Conservation (phyloP, 805 yeast genomes). For the Barnettozyma botsteinii region DNA sequence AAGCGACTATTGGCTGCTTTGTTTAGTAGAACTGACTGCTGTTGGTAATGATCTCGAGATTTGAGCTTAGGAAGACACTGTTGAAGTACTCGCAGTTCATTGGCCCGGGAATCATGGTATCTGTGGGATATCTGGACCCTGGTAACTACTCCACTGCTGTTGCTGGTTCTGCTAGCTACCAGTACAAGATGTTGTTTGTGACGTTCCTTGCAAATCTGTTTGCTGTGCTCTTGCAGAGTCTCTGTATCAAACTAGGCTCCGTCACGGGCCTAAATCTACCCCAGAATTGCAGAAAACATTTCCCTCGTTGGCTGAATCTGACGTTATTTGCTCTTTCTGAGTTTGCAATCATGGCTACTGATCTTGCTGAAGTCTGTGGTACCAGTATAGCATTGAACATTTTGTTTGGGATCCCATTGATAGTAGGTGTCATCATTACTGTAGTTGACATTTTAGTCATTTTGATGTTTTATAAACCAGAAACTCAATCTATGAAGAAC, state of each 20-base stretch:
- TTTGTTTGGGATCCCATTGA: slow-evolving; percentile 65
- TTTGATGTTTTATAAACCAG: slow-evolving; percentile 70
- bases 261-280: slow-evolving; percentile 79
- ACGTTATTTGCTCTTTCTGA: slow-evolving; percentile 69
- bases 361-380: slow-evolving; percentile 91
- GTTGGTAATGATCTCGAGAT: not conserved
- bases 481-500: slow-evolving; percentile 66
- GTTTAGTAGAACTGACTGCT: no score
- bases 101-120: slow-evolving; percentile 77
- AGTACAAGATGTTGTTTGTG: slow-evolving; percentile 61
- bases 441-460: slow-evolving; percentile 77
- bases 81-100: slow-evolving; percentile 52
- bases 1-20: no score
- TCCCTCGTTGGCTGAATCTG: slow-evolving; percentile 55
- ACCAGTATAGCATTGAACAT: slow-evolving; percentile 83
- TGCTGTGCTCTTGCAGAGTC: slow-evolving; percentile 65
- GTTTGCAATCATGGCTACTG: slow-evolving; percentile 86
- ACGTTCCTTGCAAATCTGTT: slow-evolving; percentile 62
- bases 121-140: slow-evolving; percentile 81
- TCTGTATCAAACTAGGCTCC: slow-evolving; percentile 70
- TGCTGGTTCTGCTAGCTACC: slow-evolving; percentile 69
- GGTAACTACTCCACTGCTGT: slow-evolving; percentile 83
- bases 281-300: slow-evolving; percentile 63
- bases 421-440: slow-evolving; percentile 72
- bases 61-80: not conserved